These are phyloP conservation scores for Ceratocystis colombiana DNA, from an alignment of 2,329 filamentous ascomycete species.

Conservation along the genomic window DNA sequence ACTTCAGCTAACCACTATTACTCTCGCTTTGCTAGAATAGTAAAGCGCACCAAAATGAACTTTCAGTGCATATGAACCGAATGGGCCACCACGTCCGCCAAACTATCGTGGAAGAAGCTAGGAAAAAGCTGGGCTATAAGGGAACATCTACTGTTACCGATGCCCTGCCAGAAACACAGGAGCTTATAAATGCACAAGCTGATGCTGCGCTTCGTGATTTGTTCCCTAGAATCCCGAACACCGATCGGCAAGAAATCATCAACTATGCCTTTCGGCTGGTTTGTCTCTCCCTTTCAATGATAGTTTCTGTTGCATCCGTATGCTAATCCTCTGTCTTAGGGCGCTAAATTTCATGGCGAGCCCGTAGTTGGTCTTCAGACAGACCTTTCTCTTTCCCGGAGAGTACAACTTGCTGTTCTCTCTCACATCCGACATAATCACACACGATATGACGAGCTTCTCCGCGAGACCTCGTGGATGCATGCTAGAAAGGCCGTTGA, in stretches of 20 bases:
- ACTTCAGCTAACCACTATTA: slow-evolving; percentile 8
- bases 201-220: slow-evolving; percentile 53
- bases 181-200: slow-evolving; percentile 52
- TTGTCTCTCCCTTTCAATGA: slow-evolving; percentile 28
- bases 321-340: slow-evolving; percentile 33
- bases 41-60: slow-evolving; percentile 32
- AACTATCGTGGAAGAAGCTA: slow-evolving; percentile 49
- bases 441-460: slow-evolving; percentile 53
- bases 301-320: neutral
- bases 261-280: slow-evolving; percentile 55
- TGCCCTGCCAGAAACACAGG: slow-evolving; percentile 49
- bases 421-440: slow-evolving; percentile 58
- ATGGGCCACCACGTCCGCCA: slow-evolving; percentile 52
- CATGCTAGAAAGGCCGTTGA: slow-evolving; percentile 54
- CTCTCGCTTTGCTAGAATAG: slow-evolving; percentile 29
- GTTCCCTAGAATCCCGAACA: slow-evolving; percentile 56
- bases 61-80: slow-evolving; percentile 47
- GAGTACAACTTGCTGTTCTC: slow-evolving; percentile 55
- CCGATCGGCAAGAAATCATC: slow-evolving; percentile 52
- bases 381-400: slow-evolving; percentile 48
- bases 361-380: slow-evolving; percentile 48
- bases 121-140: slow-evolving; percentile 29
- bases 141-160: slow-evolving; percentile 36
- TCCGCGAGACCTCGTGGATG: slow-evolving; percentile 48
- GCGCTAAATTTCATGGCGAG: slow-evolving; percentile 42